Conservation (phyloP, 2,329 filamentous ascomycete genomes). For the Fusarium vanettenii region DNA sequence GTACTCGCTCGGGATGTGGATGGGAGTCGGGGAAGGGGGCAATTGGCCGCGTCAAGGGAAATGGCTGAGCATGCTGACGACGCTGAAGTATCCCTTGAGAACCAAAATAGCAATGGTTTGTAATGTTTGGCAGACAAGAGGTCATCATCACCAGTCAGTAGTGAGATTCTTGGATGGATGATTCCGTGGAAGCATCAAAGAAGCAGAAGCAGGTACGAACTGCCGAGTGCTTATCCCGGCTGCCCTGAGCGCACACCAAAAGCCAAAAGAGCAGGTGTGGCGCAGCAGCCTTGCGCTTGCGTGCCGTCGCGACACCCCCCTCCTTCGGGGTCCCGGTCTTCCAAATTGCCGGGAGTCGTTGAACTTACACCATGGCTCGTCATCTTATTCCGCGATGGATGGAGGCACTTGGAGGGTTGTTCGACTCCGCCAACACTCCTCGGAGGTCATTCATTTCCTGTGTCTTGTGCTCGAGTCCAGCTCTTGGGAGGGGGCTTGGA, state of each 20-base stretch:
- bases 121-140: background rate
- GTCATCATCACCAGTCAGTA: background rate
- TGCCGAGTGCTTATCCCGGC: conserved; percentile 28
- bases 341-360: conserved; percentile 13
- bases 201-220: conserved; percentile 30
- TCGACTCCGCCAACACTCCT: background rate
- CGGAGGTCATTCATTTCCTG: background rate
- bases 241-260: background rate
- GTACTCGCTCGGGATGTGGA: conserved; percentile 1
- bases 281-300: conserved; percentile 12
- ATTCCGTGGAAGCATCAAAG: conserved; percentile 24
- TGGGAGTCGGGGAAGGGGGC: background rate
- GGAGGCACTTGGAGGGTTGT: background rate
- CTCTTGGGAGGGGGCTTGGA: conserved; percentile 15
- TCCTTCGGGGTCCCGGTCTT: conserved; percentile 25
- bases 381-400: background rate
- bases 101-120: background rate
- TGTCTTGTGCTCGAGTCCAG: background rate
- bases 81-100: conserved; percentile 1
- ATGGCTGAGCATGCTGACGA: conserved; percentile 36
- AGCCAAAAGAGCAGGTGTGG: conserved; percentile 10
- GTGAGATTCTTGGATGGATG: background rate
- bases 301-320: conserved; percentile 12
- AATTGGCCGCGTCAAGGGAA: conserved; percentile 11
- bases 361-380: background rate